Evolutionary conservation across 805 yeast species (phyloP).

Genomic region (Kuraishia ogatae): DNA sequence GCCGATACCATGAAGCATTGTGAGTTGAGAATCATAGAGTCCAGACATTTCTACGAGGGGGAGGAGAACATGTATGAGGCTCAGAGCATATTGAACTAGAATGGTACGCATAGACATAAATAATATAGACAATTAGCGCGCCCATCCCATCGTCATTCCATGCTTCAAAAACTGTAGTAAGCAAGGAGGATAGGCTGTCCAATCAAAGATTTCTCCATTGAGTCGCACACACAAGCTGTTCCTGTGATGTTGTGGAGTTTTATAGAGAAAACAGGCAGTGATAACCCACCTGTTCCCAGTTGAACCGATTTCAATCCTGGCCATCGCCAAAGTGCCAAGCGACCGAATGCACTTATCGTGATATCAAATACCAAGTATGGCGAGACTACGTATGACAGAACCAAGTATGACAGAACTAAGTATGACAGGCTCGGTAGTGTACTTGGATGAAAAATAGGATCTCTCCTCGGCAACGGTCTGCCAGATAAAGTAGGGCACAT

Average conservation of each 20-base stretch:
- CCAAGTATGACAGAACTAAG: not conserved
- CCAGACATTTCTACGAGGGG: conserved; percentile 28
- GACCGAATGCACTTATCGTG: no score
- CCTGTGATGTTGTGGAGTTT: no score
- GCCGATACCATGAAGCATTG: conserved; percentile 55
- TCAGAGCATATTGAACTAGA: not conserved
- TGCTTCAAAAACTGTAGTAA: no score
- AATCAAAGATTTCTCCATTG: no score
- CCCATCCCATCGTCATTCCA: not conserved
- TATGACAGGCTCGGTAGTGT: not conserved
- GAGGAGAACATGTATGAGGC: conserved; percentile 3
- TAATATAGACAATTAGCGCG: not conserved
- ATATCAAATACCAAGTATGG: not conserved
- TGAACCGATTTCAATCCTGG: no score
- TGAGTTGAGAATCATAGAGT: conserved; percentile 63
- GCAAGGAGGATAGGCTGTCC: no score
- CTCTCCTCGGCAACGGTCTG: not conserved
- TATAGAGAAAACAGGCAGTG: no score
- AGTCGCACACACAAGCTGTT: no score
- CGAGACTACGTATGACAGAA: not conserved
- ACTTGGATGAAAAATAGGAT: not conserved
- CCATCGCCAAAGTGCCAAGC: no score
- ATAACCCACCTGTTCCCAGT: no score
- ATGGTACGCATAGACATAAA: not conserved
- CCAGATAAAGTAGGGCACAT: not conserved